Percentiles rank a stretch among this genome's conserved stretches.
Evolutionary conservation across 2,329 filamentous ascomycete species (phyloP).

Genomic region (Domatiomyces globalis): DNA sequence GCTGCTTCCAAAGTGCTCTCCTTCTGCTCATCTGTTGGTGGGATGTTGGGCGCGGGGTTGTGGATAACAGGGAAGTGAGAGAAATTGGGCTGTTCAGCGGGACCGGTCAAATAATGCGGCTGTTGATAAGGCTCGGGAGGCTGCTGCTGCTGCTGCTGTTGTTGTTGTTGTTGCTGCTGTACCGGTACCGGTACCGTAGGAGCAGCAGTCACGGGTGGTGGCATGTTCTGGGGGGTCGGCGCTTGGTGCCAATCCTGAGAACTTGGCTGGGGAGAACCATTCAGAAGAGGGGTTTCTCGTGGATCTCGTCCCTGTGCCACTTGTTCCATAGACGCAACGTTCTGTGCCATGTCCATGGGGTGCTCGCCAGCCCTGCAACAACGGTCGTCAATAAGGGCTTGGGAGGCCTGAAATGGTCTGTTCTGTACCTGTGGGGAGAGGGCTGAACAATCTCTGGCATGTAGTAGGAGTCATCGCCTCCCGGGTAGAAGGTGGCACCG

Average conservation of each 20-base stretch:
- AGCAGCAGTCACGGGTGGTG: background rate
- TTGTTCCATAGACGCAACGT: slow-evolving; percentile 78
- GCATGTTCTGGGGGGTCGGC: background rate
- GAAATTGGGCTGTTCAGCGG: slow-evolving; percentile 55
- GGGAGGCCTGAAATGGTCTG: background rate
- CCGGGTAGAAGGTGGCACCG: slow-evolving; percentile 54
- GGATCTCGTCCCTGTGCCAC: slow-evolving; percentile 39
- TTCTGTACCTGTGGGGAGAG: slow-evolving; percentile 49
- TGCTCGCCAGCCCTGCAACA: slow-evolving; percentile 54
- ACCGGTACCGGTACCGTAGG: background rate
- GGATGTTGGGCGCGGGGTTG: slow-evolving; percentile 69
- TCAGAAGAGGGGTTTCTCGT: background rate
- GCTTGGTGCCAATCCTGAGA: background rate
- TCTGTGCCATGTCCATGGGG: slow-evolving; percentile 91
- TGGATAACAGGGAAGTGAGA: slow-evolving; percentile 81
- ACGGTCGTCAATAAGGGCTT: slow-evolving; percentile 41
- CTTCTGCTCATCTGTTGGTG: slow-evolving; percentile 85
- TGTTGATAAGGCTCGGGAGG: slow-evolving; percentile 15
- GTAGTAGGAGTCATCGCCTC: slow-evolving; percentile 53
- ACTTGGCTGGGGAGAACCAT: background rate
- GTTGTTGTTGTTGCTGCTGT: slow-evolving; percentile 10
- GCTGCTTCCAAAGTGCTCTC: slow-evolving; percentile 79
- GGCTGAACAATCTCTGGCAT: slow-evolving; percentile 57
- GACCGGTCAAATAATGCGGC: slow-evolving; percentile 33
- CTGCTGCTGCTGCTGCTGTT: slow-evolving; percentile 15